Evolutionary conservation across 768 basidiomycete genomes (phyloP), one percentile per base, ranked within the genome.

Genomic region (Mycena olivaceomarginata): DNA sequence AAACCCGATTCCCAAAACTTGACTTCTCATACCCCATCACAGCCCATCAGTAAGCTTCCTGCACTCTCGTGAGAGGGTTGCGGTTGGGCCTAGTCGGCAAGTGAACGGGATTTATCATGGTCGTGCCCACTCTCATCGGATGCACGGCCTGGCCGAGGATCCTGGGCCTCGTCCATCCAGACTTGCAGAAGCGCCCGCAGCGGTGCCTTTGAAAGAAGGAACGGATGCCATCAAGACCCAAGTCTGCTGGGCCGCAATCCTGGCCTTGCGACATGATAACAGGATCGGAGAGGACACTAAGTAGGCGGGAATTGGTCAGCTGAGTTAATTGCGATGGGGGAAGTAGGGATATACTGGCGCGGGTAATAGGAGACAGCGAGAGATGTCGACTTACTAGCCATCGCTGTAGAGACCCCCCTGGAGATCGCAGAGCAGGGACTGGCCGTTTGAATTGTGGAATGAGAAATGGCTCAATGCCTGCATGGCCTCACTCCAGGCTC

Each of bases 401-500:
- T 57, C 56, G 12, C 56, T 57, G 56, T 57, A 57, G 56, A 31
- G 5, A 13, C 56, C 56, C 18, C 56, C 56, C 56, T 57, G 56
- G 5, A 57, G 56, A 57, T 57, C 56, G 13, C 56, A 57, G 22
- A 57, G 56, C 56, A 57, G 56, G n/a, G 22, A 57, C 56, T 8
- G 56, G 25, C 56, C 56, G 56, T 18, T 22, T 20, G 56, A 57
- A 20, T 57, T 57, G 56, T 57, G 56, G 56, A 20, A 57, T 11
- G 56, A 57, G 11, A 57, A 57, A 20, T 57, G 56, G 12, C 56
- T 57, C 56, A 57, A 57, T 18, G 56, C 56, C 56, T 57, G 56
- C 56, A 57, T 57, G 56, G 56, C 56, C 25, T 57, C 56, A 57
- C 56, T 57, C 56, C 56, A 57, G 6, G 12, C 56, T 57, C 56